Percentiles rank a stretch among this genome's conserved stretches.
These are phyloP conservation scores for Pseudovirgaria hyperparasitica DNA, from an alignment of 2,329 filamentous ascomycete genomes.

Conservation along the genomic window DNA sequence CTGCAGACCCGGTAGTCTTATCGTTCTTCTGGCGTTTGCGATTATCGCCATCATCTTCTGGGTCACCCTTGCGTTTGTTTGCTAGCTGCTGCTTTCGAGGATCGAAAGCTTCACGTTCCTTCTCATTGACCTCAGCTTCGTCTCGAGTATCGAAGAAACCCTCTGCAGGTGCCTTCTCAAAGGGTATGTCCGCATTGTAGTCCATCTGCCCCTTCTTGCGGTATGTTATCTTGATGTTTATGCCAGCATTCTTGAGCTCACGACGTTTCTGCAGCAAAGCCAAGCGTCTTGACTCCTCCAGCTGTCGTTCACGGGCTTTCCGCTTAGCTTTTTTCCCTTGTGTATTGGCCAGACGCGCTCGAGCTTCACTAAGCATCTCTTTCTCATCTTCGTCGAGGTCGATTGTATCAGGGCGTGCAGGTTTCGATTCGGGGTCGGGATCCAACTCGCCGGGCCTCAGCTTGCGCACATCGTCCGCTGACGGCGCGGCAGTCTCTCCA, in stretches of 20 bases:
- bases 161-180: conserved; percentile 77
- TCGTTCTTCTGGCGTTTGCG: conserved; percentile 81
- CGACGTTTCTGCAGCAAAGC: conserved; percentile 88
- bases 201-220: conserved; percentile 97
- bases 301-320: conserved; percentile 87
- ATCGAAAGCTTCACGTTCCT: conserved; percentile 73
- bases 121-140: conserved; percentile 69
- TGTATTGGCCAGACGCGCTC: conserved; percentile 90
- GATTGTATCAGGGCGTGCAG: conserved; percentile 88
- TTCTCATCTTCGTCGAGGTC: conserved; percentile 98
- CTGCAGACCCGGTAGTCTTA: conserved; percentile 65
- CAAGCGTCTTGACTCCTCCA: conserved; percentile 84
- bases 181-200: conserved; percentile 97
- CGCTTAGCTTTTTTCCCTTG: conserved; percentile 98
- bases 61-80: conserved; percentile 87
- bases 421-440: conserved; percentile 94
- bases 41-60: conserved; percentile 65
- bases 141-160: conserved; percentile 92
- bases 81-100: conserved; percentile 82
- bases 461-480: conserved; percentile 80
- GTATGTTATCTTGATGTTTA: conserved; percentile 91
- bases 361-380: conserved; percentile 96
- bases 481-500: conserved; percentile 75
- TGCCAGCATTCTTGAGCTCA: conserved; percentile 93
- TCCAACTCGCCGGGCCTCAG: conserved; percentile 88